phyloP scores from a whole-genome alignment of 441 rosid species.

The Geranium incanum region DNA sequence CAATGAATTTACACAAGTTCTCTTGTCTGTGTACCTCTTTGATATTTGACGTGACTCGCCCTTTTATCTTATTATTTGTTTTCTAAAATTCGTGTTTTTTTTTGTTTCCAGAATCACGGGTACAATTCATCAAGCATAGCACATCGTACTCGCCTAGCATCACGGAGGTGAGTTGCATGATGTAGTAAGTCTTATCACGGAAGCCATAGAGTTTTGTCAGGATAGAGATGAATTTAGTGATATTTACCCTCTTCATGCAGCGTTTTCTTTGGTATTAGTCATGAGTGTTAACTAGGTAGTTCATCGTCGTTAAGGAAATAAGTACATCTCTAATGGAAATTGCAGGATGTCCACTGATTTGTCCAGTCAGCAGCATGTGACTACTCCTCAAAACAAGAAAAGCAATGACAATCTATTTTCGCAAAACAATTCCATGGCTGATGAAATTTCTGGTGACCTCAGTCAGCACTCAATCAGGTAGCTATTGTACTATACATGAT shows the following conservation, averaged over 20 bases:
- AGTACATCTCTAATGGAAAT: background rate
- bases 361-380: slow-evolving; percentile 36
- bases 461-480: slow-evolving; percentile 42
- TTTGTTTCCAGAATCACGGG: slow-evolving; percentile 41
- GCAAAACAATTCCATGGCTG: slow-evolving; percentile 23
- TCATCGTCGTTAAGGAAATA: background rate
- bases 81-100: slow-evolving; percentile 3
- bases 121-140: slow-evolving; percentile 38
- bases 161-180: slow-evolving; percentile 36
- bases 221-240: background rate
- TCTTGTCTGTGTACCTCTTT: background rate
- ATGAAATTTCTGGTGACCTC: slow-evolving; percentile 30
- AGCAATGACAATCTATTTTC: slow-evolving; percentile 34
- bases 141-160: slow-evolving; percentile 54
- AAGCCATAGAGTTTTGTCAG: background rate
- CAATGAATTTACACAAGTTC: background rate
- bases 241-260: background rate
- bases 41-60: background rate
- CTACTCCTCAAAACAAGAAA: slow-evolving; percentile 33
- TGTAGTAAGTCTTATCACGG: background rate
- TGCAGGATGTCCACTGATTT: slow-evolving; percentile 51
- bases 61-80: background rate
- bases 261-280: slow-evolving; percentile 4
- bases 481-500: background rate
- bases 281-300: background rate